Percentiles rank a stretch among this genome's conserved stretches.
Conservation (phyloP, 257 asterid species). For the Gentiana straminea region DNA sequence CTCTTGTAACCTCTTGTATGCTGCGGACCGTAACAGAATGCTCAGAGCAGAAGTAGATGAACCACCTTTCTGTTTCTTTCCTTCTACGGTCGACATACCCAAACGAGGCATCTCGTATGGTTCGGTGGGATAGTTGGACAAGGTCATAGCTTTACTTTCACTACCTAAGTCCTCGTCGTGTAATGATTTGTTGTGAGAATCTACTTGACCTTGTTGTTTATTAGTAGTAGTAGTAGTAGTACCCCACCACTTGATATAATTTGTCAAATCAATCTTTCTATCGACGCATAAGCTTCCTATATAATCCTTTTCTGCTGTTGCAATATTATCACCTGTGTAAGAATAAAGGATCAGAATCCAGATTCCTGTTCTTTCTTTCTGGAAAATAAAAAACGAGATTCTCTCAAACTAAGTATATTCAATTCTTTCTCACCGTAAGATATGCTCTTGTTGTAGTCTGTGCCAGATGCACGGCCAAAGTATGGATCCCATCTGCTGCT, state of each 20-base stretch:
- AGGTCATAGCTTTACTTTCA: conserved; percentile 61
- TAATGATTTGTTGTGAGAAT: conserved; percentile 45
- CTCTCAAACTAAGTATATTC: conserved; percentile 1
- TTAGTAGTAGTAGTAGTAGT: conserved; percentile 15
- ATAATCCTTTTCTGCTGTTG: conserved; percentile 49
- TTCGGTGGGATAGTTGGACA: conserved; percentile 53
- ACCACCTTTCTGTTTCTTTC: conserved; percentile 37
- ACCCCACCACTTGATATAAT: conserved; percentile 96
- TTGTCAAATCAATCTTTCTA: conserved; percentile 84
- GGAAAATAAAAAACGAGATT: neutral
- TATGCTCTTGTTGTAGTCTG: conserved; percentile 46
- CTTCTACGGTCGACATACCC: conserved; percentile 49
- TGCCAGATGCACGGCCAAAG: conserved; percentile 54
- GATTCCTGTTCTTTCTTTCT: no score
- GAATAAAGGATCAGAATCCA: no score
- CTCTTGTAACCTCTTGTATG: conserved; percentile 73
- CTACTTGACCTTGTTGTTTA: conserved; percentile 36
- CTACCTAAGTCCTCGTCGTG: conserved; percentile 70
- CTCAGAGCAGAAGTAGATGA: conserved; percentile 59
- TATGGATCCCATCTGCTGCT: conserved; percentile 79
- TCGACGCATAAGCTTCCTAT: conserved; percentile 52
- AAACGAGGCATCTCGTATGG: conserved; percentile 92
- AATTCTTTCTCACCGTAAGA: conserved; percentile 45
- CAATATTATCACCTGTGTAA: conserved; percentile 47
- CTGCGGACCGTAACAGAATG: conserved; percentile 64